These are phyloP conservation scores for Hirsutella minnesotensis DNA, from an alignment of 2,329 filamentous ascomycete genomes.

Conservation along the genomic window DNA sequence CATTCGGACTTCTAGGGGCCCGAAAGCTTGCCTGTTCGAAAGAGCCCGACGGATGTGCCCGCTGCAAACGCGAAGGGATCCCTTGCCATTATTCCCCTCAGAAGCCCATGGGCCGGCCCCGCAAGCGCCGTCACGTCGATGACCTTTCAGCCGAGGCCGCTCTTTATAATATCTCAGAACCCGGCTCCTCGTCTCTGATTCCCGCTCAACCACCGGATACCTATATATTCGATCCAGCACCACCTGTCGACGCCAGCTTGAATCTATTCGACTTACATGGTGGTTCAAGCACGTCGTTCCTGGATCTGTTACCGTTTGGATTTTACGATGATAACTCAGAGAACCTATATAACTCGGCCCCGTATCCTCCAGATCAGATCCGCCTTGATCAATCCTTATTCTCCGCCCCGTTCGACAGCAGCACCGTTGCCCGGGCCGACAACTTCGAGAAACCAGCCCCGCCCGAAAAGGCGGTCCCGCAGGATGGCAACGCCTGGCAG, in stretches of 20 bases:
- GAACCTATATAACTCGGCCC: slow-evolving; percentile 3
- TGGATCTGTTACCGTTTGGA: slow-evolving; percentile 23
- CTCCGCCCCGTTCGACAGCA: slow-evolving; percentile 11
- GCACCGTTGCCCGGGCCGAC: slow-evolving; percentile 18
- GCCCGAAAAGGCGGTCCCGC: slow-evolving; percentile 11
- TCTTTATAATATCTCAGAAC: background rate
- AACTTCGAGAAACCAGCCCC: slow-evolving; percentile 19
- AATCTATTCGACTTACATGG: slow-evolving; percentile 20
- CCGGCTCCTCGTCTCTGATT: background rate
- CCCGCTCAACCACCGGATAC: background rate
- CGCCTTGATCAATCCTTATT: slow-evolving; percentile 3
- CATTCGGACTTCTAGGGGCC: slow-evolving; percentile 29
- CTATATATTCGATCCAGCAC: slow-evolving; percentile 1
- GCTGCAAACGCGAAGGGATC: slow-evolving; percentile 46
- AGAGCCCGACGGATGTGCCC: slow-evolving; percentile 44
- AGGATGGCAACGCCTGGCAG: slow-evolving; percentile 13
- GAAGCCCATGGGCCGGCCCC: slow-evolving; percentile 54
- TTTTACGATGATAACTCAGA: slow-evolving; percentile 9
- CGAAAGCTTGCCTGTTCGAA: slow-evolving; percentile 57
- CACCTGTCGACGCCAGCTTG: slow-evolving; percentile 18
- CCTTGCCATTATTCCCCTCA: slow-evolving; percentile 50
- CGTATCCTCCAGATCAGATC: slow-evolving; percentile 6
- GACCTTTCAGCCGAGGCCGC: slow-evolving; percentile 3
- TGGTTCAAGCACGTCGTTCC: slow-evolving; percentile 19
- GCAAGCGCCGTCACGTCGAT: slow-evolving; percentile 38